A percentile compares a stretch with the other conserved stretches of the same genome.
These are phyloP conservation scores for Geosiphon pyriformis DNA, from an alignment of 192 early-diverging fungal genomes.

Conservation along the genomic window DNA sequence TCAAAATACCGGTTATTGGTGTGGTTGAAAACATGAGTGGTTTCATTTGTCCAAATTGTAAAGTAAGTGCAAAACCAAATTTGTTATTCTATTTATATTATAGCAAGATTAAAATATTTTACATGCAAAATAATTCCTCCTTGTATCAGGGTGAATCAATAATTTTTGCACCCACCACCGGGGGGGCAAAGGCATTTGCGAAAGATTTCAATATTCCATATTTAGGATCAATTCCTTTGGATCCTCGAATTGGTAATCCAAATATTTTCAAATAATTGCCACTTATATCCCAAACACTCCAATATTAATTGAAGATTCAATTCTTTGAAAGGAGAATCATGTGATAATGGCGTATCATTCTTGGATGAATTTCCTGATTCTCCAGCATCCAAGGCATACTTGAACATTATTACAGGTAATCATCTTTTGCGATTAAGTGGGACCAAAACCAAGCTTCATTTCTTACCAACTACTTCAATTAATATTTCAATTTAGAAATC, in stretches of 20 bases:
- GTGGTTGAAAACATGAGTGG: conserved; percentile 98
- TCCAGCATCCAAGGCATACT: conserved; percentile 68
- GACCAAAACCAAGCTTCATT: too few relatives aligned
- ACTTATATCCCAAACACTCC: background rate
- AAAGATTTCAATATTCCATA: conserved; percentile 56
- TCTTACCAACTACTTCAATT: too few relatives aligned
- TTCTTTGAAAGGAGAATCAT: conserved; percentile 37
- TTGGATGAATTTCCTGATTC: conserved; percentile 85
- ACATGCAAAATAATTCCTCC: background rate
- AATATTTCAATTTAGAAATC: too few relatives aligned
- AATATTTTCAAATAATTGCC: background rate
- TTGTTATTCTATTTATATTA: conserved; percentile 15
- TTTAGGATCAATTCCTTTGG: conserved; percentile 44
- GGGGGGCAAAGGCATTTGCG: conserved; percentile 63
- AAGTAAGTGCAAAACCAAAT: conserved; percentile 29
- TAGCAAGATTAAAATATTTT: background rate
- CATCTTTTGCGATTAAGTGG: too few relatives aligned
- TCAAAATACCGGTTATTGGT: conserved; percentile 82
- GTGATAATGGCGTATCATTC: conserved; percentile 87
- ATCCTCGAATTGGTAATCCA: conserved; percentile 23
- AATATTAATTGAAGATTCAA: background rate
- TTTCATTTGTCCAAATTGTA: conserved; percentile 90
- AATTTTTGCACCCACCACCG: conserved; percentile 75
- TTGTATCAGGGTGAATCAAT: conserved; percentile 50
- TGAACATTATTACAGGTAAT: conserved; percentile 57